A percentile compares a stretch with the other conserved stretches of the same genome.
phyloP scores from a whole-genome alignment of 768 basidiomycete species.

The Rhodotorula toruloides region DNA sequence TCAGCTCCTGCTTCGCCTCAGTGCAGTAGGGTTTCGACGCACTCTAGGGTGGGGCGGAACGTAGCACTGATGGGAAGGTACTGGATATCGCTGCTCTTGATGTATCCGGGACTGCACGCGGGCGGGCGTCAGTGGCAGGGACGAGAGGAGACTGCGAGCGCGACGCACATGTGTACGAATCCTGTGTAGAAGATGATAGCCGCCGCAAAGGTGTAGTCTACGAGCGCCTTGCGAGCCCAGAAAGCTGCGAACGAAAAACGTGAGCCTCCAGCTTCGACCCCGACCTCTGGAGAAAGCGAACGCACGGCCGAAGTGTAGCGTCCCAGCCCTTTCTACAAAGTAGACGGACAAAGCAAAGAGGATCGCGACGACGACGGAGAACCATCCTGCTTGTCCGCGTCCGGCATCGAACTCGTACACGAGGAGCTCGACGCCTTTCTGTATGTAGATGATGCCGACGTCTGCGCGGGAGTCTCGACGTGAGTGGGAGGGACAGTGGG shows the following conservation, averaged over 20 bases:
- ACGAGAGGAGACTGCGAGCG: not conserved
- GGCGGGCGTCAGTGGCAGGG: no score
- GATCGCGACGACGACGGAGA: constrained; percentile 43
- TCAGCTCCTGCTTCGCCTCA: accelerated
- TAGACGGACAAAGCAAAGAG: constrained; percentile 43
- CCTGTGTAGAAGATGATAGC: constrained; percentile 42
- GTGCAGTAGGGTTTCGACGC: no score
- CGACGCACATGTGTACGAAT: constrained; percentile 40
- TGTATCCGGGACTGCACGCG: constrained; percentile 39
- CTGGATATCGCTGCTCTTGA: constrained; percentile 34
- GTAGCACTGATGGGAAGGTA: constrained; percentile 37
- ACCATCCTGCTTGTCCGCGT: constrained; percentile 38
- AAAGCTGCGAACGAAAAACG: constrained; percentile 27
- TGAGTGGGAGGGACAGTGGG: not conserved
- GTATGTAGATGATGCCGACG: constrained; percentile 43
- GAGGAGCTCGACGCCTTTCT: constrained; percentile 43
- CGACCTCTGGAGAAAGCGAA: not conserved
- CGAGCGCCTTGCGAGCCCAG: constrained; percentile 39
- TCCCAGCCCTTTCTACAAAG: constrained; percentile 37
- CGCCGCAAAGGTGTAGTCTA: constrained; percentile 43
- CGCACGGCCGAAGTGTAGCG: constrained; percentile 38
- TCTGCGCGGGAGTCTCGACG: constrained; percentile 3
- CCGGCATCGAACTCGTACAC: constrained; percentile 40
- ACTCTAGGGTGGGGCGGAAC: constrained; percentile 35
- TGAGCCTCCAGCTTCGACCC: no score